Evolutionary conservation across 2,329 filamentous ascomycete genomes (phyloP).

Genomic region (Pseudogymnoascus sp.): DNA sequence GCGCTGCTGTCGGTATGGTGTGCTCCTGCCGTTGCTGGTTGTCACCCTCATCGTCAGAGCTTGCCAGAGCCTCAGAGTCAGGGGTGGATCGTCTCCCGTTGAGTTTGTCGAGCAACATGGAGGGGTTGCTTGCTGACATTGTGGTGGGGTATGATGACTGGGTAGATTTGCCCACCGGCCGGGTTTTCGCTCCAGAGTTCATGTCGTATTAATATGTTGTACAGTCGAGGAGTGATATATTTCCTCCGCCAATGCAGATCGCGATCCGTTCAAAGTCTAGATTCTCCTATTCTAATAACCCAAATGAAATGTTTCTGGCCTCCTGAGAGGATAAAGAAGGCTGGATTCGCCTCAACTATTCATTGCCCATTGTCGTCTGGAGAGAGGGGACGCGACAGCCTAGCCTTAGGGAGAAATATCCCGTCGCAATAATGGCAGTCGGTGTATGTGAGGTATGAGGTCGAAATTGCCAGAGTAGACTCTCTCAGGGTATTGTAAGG

Average conservation of each 20-base stretch:
- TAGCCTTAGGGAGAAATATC: background rate
- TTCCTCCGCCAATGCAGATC: background rate
- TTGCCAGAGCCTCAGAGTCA: slow-evolving; percentile 87
- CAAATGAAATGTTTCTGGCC: slow-evolving; percentile 6
- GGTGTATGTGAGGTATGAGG: background rate
- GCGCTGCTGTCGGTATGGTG: slow-evolving; percentile 39
- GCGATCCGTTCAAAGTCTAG: background rate
- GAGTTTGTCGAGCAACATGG: slow-evolving; percentile 63
- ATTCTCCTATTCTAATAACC: slow-evolving; percentile 7
- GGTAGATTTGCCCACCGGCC: slow-evolving; percentile 40
- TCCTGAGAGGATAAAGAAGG: slow-evolving; percentile 14
- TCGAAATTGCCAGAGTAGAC: background rate
- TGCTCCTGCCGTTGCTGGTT: slow-evolving; percentile 45
- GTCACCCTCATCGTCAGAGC: slow-evolving; percentile 86
- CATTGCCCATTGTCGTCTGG: slow-evolving; percentile 24
- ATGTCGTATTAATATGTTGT: slow-evolving; percentile 9
- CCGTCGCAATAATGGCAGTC: slow-evolving; percentile 5
- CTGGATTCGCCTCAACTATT: slow-evolving; percentile 24
- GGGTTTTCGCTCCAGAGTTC: slow-evolving; percentile 24
- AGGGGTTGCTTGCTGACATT: slow-evolving; percentile 53
- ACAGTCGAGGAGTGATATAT: background rate
- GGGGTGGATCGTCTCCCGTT: slow-evolving; percentile 78
- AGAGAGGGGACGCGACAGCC: slow-evolving; percentile 11
- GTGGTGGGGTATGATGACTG: slow-evolving; percentile 31
- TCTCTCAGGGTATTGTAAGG: background rate